phyloP scores from a whole-genome alignment of 768 basidiomycete species.

The Termitomyces sp. region DNA sequence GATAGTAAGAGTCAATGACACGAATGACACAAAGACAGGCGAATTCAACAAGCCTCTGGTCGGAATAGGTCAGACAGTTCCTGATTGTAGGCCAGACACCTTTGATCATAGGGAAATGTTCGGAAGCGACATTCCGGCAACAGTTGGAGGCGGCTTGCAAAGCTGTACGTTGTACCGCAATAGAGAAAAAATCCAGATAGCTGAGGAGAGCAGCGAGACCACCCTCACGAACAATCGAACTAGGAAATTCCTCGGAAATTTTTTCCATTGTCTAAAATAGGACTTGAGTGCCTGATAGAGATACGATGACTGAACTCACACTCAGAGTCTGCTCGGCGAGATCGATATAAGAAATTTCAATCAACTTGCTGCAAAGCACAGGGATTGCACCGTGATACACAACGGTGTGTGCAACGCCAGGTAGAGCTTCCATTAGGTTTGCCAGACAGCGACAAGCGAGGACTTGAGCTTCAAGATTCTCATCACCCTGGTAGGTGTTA shows the following conservation, averaged over 20 bases:
- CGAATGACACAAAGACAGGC: slow-evolving; percentile 94
- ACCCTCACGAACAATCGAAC: slow-evolving; percentile 93
- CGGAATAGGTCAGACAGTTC: slow-evolving; percentile 87
- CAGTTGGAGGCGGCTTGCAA: slow-evolving; percentile 96
- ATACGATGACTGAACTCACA: slow-evolving; percentile 50
- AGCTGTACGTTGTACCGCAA: slow-evolving; percentile 95
- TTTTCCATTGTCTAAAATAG: slow-evolving; percentile 86
- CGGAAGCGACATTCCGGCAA: slow-evolving; percentile 87
- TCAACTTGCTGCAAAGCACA: slow-evolving; percentile 93
- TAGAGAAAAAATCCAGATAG: slow-evolving; percentile 98
- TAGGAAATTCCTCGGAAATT: slow-evolving; percentile 96
- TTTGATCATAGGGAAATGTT: slow-evolving; percentile 85
- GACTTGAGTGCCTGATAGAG: slow-evolving; percentile 17
- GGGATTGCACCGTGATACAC: slow-evolving; percentile 99
- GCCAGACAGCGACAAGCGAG: slow-evolving; percentile 95
- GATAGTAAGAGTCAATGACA: slow-evolving; percentile 88
- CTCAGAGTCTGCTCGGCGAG: slow-evolving; percentile 97
- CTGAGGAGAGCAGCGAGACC: slow-evolving; percentile 90
- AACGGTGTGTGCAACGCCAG: slow-evolving; percentile 94
- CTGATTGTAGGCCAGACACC: slow-evolving; percentile 92
- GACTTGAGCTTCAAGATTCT: slow-evolving; percentile 90
- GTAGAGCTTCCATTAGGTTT: slow-evolving; percentile 98
- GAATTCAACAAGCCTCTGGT: slow-evolving; percentile 96
- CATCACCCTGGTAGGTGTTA: slow-evolving; percentile 68
- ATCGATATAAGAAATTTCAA: slow-evolving; percentile 97